A percentile compares a stretch with the other conserved stretches of the same genome.
These are phyloP conservation scores for Nicotiana tomentosiformis DNA, from an alignment of 257 asterid species.

Conservation along the genomic window DNA sequence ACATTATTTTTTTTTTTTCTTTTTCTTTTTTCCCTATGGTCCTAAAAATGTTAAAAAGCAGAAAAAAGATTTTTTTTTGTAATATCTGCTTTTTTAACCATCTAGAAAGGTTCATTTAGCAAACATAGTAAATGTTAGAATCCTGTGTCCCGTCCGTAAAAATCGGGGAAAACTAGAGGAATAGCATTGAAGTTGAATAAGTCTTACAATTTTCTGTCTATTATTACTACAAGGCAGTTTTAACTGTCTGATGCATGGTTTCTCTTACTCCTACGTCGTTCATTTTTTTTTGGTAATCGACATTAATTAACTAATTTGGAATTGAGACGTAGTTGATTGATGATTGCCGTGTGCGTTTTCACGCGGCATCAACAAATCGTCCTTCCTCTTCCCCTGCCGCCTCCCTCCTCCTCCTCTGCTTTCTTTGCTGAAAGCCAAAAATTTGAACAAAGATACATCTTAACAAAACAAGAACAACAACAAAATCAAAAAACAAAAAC, in stretches of 20 bases:
- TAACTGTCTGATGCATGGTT: neutral
- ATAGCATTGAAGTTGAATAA: neutral
- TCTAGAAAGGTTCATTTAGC: neutral
- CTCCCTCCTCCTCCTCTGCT: neutral
- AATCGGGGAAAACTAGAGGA: neutral
- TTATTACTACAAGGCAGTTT: slow-evolving; percentile 18
- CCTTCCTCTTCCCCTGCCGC: neutral
- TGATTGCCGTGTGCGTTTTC: slow-evolving; percentile 11
- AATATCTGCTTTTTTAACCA: neutral
- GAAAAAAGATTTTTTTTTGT: too few relatives aligned
- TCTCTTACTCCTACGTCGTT: neutral
- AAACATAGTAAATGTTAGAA: slow-evolving; percentile 28
- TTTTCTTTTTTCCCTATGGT: too few relatives aligned
- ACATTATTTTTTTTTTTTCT: too few relatives aligned
- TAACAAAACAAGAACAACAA: neutral
- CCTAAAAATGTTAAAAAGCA: too few relatives aligned
- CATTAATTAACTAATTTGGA: slow-evolving; percentile 8
- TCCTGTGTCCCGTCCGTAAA: neutral
- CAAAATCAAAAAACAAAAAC: neutral
- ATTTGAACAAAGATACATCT: neutral
- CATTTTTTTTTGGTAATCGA: neutral
- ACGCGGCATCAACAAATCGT: slow-evolving; percentile 6
- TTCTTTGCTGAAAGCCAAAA: too few relatives aligned
- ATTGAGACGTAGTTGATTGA: slow-evolving; percentile 7
- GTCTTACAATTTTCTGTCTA: slow-evolving; percentile 10